A percentile compares a stretch with the other conserved stretches of the same genome.
phyloP scores from a whole-genome alignment of 345 rosid species.

The Ceriops decandra region DNA sequence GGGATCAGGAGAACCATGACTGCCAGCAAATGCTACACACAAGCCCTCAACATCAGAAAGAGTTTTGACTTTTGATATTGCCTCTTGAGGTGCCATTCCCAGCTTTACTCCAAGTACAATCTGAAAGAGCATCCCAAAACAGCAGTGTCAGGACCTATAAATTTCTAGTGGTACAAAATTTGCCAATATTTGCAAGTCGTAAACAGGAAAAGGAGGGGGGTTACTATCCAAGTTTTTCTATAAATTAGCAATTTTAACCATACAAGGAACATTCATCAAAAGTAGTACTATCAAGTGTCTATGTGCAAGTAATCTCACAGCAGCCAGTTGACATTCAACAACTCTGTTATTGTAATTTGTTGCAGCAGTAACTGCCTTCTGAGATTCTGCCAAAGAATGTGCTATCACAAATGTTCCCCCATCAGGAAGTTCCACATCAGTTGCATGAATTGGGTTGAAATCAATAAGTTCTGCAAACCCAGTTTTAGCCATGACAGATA shows the following conservation, averaged over 20 bases:
- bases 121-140: conserved; percentile 37
- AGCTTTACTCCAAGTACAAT: conserved; percentile 82
- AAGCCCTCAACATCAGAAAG: conserved; percentile 92
- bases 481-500: conserved; percentile 88
- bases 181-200: neutral
- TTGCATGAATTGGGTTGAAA: conserved; percentile 94
- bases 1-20: conserved; percentile 66
- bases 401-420: conserved; percentile 97
- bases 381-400: conserved; percentile 91
- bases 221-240: neutral
- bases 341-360: conserved; percentile 93
- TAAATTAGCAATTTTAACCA: neutral
- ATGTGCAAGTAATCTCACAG: conserved; percentile 48
- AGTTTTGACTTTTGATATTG: conserved; percentile 66
- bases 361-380: conserved; percentile 96
- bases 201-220: no score
- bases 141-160: conserved; percentile 11
- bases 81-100: conserved; percentile 76
- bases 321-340: conserved; percentile 90
- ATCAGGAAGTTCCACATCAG: conserved; percentile 90
- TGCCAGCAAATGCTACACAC: conserved; percentile 61
- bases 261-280: neutral
- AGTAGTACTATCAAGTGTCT: neutral
- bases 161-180: neutral
- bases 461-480: conserved; percentile 99